Evolutionary conservation across 1,284 basidiomycete genomes (phyloP), one percentile per base, ranked within the genome.

Genomic region (Apiotrichum montevideense): DNA sequence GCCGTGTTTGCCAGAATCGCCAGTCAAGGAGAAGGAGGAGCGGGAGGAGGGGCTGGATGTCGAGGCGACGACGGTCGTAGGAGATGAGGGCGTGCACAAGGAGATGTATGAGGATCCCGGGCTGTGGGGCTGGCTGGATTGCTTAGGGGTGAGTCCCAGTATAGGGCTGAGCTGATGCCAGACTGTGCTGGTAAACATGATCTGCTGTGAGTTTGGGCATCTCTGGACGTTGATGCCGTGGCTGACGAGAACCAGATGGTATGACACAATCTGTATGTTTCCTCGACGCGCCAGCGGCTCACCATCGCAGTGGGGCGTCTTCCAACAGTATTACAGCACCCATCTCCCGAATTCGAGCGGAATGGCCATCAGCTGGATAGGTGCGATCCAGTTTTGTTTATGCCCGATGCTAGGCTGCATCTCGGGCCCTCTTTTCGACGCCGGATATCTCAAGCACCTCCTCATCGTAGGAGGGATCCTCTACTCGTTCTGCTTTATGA

Each of bases 351-450:
- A 37, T 33, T 37, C 50, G 32, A 43, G 62, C 0, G 47, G 67
- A 2, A 66, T 69, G 46, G 56, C 62, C 9, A 69, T 72, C 45
- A 81, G 85, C 14, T 88, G 86, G 87, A 87, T 88, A 56, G 86
- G 86, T 3, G 86, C 86, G 0, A 76, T 86, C 55, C 85, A 87
- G 71, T 80, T 61, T 79, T 82, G 75, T 57, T 80, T 65, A 73
- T 82, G 62, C 70, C 79, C 66, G 64, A 79, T 66, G 46, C 64
- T 71, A 2, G 75, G 63, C 3, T 76, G 83, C 15, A 54, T 83
- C 39, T 73, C 77, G n/a, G 84, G 84, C 0, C 80, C 83, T 3
- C 69, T 85, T 7, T 84, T 85, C 67, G 84, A 86, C 65, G 62
- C 81, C 2, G 84, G 84, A 15, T 80, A 83, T 65, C 81, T 83